Evolutionary conservation across 2,329 filamentous ascomycete genomes (phyloP).

Genomic region (Plenodomus tracheiphilus): DNA sequence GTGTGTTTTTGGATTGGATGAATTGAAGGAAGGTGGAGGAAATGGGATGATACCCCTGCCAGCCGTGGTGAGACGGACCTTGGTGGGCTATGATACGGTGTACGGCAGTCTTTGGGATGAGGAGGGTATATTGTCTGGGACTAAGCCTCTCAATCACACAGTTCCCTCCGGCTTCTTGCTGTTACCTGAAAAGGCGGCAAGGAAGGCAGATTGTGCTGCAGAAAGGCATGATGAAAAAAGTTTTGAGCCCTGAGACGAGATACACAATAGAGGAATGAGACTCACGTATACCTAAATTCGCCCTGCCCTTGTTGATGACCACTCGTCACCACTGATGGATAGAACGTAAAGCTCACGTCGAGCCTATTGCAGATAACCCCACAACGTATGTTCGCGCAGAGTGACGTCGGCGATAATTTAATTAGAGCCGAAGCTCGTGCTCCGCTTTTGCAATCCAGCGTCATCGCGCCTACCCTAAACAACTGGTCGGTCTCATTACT

Average conservation of each 20-base stretch:
- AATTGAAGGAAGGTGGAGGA: background rate
- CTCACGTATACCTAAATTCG: constrained; percentile 5
- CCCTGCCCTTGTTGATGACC: background rate
- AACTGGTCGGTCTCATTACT: too few species aligned
- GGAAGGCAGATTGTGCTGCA: background rate
- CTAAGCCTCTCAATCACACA: background rate
- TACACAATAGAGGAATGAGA: constrained; percentile 14
- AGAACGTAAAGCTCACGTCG: background rate
- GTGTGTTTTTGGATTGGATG: background rate
- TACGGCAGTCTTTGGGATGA: constrained; percentile 3
- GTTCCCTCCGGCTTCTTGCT: background rate
- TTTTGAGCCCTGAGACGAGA: constrained; percentile 3
- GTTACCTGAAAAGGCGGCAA: background rate
- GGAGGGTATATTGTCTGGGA: background rate
- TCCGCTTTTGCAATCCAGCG: constrained; percentile 5
- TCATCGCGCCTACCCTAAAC: too few species aligned
- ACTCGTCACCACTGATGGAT: background rate
- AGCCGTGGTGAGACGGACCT: constrained; percentile 28
- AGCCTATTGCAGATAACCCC: constrained; percentile 8
- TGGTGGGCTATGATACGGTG: constrained; percentile 16
- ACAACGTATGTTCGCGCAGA: constrained; percentile 9
- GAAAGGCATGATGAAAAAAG: constrained; percentile 1
- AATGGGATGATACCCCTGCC: constrained; percentile 25
- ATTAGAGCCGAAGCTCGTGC: constrained; percentile 20
- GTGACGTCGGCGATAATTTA: constrained; percentile 28